Conservation (phyloP, 164 flowering plant species). For the Vitis amurensis region DNA sequence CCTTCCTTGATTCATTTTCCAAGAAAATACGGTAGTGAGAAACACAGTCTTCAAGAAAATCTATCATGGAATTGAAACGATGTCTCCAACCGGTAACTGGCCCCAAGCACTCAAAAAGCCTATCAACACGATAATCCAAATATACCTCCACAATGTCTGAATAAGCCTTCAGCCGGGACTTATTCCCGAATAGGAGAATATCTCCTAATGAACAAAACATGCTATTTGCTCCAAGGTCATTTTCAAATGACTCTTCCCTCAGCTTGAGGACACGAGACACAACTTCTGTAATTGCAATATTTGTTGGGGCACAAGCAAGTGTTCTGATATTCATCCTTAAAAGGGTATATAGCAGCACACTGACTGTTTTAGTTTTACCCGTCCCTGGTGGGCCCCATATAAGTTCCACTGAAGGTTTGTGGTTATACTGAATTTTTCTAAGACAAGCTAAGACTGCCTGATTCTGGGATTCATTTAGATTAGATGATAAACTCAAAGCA, state of each 20-base stretch:
- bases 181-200: slow-evolving; percentile 9
- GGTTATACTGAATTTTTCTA: background rate
- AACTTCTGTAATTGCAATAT: slow-evolving; percentile 18
- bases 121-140: slow-evolving; percentile 9
- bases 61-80: slow-evolving; percentile 7
- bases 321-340: slow-evolving; percentile 13
- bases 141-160: background rate
- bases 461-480: slow-evolving; percentile 56
- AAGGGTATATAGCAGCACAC: slow-evolving; percentile 18
- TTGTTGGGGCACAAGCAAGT: slow-evolving; percentile 22
- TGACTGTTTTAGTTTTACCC: slow-evolving; percentile 40
- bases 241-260: background rate
- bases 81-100: slow-evolving; percentile 8
- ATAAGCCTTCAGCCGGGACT: slow-evolving; percentile 1
- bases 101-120: slow-evolving; percentile 6
- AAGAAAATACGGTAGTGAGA: slow-evolving; percentile 12
- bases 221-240: background rate
- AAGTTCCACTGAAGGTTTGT: slow-evolving; percentile 13
- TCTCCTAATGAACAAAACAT: slow-evolving; percentile 10
- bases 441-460: slow-evolving; percentile 15
- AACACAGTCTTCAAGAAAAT: slow-evolving; percentile 7
- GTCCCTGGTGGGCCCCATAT: slow-evolving; percentile 54
- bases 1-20: slow-evolving; percentile 6
- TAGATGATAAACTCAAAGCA: slow-evolving; percentile 8
- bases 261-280: slow-evolving; percentile 9